Percentiles rank a stretch among this genome's conserved stretches.
Conservation (phyloP, 73 alveolate species). For the Stentor roeselii region DNA sequence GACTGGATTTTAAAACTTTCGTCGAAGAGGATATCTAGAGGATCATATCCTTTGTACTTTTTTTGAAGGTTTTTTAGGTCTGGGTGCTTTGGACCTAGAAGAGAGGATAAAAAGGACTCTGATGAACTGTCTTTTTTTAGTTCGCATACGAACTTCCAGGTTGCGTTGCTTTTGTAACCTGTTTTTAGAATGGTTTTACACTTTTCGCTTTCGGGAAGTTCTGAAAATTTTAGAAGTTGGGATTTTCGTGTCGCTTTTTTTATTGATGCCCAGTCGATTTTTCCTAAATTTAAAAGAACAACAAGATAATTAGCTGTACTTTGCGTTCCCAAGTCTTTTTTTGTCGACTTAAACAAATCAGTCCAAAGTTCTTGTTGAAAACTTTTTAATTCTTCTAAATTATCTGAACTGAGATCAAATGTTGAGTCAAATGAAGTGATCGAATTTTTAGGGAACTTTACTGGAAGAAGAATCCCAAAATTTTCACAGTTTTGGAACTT, state of each 20-base stretch:
- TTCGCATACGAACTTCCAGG: not conserved
- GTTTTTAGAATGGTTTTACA: not conserved
- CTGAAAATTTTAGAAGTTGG: not conserved
- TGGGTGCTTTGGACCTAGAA: not conserved
- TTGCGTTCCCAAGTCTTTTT: not conserved
- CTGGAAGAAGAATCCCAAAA: slow-evolving; percentile 1
- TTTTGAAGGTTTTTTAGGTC: not conserved
- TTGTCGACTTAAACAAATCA: not conserved
- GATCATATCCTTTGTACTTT: not conserved
- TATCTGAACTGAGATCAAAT: not conserved
- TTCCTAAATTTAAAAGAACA: not conserved
- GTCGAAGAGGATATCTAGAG: not conserved
- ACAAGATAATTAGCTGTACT: not conserved
- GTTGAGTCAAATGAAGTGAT: not conserved
- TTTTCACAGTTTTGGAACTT: not conserved
- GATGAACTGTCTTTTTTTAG: not conserved
- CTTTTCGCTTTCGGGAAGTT: not conserved
- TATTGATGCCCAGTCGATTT: not conserved
- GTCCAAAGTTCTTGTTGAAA: slow-evolving; percentile 15
- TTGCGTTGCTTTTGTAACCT: slow-evolving; percentile 4
- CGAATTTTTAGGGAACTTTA: not conserved
- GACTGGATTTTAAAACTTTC: slow-evolving; percentile 5
- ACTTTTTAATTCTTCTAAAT: not conserved
- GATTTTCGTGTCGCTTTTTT: not conserved
- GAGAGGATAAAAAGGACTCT: not conserved